Evolutionary conservation across 176 grass and related monocot genomes (phyloP).

Genomic region (Tuctoria greenei): DNA sequence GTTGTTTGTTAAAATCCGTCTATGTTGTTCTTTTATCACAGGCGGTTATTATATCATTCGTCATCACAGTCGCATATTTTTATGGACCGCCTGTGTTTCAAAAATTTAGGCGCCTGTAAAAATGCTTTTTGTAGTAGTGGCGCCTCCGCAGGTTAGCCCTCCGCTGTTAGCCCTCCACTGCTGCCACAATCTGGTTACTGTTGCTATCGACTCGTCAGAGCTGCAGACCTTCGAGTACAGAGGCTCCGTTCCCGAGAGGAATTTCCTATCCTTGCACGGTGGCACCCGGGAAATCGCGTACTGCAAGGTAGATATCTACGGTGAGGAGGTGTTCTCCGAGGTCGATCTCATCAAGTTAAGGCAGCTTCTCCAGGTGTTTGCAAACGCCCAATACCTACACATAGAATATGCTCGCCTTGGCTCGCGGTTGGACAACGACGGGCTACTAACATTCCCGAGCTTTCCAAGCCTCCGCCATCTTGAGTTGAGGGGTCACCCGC

Average conservation of each 20-base stretch:
- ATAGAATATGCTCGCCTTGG: slow-evolving; percentile 16
- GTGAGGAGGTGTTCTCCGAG: not conserved
- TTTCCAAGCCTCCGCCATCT: not conserved
- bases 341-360: not conserved
- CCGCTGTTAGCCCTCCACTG: no score
- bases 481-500: not conserved
- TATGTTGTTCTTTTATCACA: no score
- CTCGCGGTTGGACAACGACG: not conserved
- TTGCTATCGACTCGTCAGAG: not conserved
- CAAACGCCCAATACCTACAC: not conserved
- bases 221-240: slow-evolving; percentile 19
- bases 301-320: slow-evolving; percentile 19
- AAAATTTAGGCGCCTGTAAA: no score
- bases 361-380: not conserved
- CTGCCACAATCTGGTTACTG: slow-evolving; percentile 13
- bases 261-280: not conserved
- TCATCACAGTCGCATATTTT: no score
- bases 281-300: not conserved
- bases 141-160: slow-evolving; percentile 2
- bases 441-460: accelerated
- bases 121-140: no score
- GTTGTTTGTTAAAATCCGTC: no score
- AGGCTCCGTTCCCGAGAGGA: not conserved
- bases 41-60: no score
- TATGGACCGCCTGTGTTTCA: no score